These are phyloP conservation scores for Chenopodium suecicum DNA, from an alignment of 148 eudicot species.

Conservation along the genomic window DNA sequence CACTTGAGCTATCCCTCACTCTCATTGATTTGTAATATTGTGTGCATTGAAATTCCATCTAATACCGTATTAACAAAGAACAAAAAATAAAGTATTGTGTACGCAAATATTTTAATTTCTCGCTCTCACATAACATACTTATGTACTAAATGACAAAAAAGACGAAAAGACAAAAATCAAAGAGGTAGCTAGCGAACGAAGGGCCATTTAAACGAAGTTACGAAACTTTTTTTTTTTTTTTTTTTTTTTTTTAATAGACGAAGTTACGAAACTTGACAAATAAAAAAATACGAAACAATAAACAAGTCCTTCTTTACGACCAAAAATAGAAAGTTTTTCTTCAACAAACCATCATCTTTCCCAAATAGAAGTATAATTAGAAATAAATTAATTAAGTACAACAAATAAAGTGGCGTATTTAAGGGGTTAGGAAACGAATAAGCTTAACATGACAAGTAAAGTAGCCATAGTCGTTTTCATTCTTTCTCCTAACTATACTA, in stretches of 20 bases:
- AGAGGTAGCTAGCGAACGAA: too few species aligned
- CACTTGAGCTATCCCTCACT: too few species aligned
- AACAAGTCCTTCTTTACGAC: background rate
- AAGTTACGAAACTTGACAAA: background rate
- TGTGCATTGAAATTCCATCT: too few species aligned
- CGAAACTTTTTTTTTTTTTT: background rate
- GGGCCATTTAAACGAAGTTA: background rate
- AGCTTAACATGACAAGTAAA: constrained; percentile 16
- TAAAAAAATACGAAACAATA: background rate
- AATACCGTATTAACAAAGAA: too few species aligned
- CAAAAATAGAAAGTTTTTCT: background rate
- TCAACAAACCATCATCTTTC: background rate
- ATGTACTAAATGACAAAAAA: too few species aligned
- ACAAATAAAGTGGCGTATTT: background rate
- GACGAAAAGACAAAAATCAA: too few species aligned
- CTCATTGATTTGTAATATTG: too few species aligned
- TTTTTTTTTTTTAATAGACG: background rate
- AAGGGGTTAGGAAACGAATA: constrained; percentile 1
- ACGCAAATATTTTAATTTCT: too few species aligned
- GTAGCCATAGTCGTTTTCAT: background rate
- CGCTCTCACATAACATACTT: too few species aligned
- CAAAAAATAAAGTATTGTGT: too few species aligned
- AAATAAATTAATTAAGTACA: background rate
- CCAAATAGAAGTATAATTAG: background rate
- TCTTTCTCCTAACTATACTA: background rate